Evolutionary conservation across 768 basidiomycete species (phyloP), one percentile per base, ranked within the genome.

Genomic region (Punctularia strigosozonata): DNA sequence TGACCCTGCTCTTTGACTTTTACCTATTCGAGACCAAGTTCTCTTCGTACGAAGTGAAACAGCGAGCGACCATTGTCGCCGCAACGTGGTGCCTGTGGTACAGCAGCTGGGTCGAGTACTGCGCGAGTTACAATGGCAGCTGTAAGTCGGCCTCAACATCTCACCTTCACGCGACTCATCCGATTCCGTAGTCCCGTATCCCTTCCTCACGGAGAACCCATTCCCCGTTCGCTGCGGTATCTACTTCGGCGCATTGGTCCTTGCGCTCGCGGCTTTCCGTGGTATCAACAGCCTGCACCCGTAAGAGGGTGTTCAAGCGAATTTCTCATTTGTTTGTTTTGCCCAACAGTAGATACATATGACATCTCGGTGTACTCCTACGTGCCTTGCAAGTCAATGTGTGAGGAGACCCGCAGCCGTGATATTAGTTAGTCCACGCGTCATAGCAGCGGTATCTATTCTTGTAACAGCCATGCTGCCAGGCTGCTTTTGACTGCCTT

Each of bases 171-270:
- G 15, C 30, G 36, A 13, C 50, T 37, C 23, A 35, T 41, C 23
- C 44, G 21, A 23, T 31, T 25, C 17, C 15, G 25, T 28, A 83
- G 82, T 87, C 61, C 83, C 86, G 20, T 89, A 90, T 57, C 87
- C 87, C 0, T 89, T 90, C 61, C 62, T 90, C 42, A 83, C 76
- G 0, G 47, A 77, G 14, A 77, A 68, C 50, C 59, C 73, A 0
- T 59, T 77, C 15, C 45, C 50, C 6, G 57, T 64, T 22, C 69
- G 85, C 12, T 44, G 77, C 10, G 57, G 53, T 5, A 83, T 88
- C 25, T 90, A 89, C 57, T 50, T 52, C 24, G 65, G 57, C 5
- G 66, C 72, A 1, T 65, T 69, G 1, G 38, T 59, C 1, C 55
- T 82, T 18, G 78, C 77, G 2, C 61, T 73, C 25, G 28, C 62